These are phyloP conservation scores for Saccharomyces uvarum DNA, from an alignment of 1,139 yeast genomes.

Conservation along the genomic window DNA sequence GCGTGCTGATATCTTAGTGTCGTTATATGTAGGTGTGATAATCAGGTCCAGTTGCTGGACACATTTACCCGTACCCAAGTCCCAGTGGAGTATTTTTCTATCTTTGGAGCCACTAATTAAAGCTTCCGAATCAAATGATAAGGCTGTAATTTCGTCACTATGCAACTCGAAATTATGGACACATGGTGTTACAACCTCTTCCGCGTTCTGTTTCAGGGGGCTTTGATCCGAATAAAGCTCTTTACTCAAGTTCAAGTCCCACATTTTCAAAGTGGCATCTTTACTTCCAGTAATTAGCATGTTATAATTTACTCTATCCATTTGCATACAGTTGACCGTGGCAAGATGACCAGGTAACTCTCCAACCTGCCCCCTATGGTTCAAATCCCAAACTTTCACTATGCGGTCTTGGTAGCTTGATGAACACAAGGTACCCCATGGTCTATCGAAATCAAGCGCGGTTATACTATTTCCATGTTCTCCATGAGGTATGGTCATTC, in stretches of 20 bases:
- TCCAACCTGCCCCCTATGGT: slow-evolving; percentile 42
- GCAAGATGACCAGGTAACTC: slow-evolving; percentile 48
- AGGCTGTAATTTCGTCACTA: slow-evolving; percentile 54
- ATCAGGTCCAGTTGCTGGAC: slow-evolving; percentile 29
- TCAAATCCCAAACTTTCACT: slow-evolving; percentile 76
- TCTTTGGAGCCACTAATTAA: slow-evolving; percentile 90
- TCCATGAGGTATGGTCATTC: slow-evolving; percentile 13
- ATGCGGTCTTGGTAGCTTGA: slow-evolving; percentile 71
- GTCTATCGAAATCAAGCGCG: slow-evolving; percentile 55
- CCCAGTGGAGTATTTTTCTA: slow-evolving; percentile 72
- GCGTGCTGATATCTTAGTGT: not conserved
- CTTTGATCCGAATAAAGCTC: slow-evolving; percentile 25
- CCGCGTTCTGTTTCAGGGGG: not conserved
- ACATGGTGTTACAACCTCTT: slow-evolving; percentile 20
- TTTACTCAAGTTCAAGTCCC: slow-evolving; percentile 41
- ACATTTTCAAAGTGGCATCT: slow-evolving; percentile 52
- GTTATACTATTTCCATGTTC: slow-evolving; percentile 49
- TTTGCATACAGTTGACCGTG: slow-evolving; percentile 48
- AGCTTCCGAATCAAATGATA: slow-evolving; percentile 50
- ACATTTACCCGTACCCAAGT: slow-evolving; percentile 62
- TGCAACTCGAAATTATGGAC: slow-evolving; percentile 52
- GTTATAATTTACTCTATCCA: slow-evolving; percentile 37
- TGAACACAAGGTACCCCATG: slow-evolving; percentile 66
- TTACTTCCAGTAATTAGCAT: slow-evolving; percentile 54
- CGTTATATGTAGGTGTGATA: slow-evolving; percentile 14